Base-by-base conservation (phyloP, 768 basidiomycete species). In the Galerina marginata region DNA sequence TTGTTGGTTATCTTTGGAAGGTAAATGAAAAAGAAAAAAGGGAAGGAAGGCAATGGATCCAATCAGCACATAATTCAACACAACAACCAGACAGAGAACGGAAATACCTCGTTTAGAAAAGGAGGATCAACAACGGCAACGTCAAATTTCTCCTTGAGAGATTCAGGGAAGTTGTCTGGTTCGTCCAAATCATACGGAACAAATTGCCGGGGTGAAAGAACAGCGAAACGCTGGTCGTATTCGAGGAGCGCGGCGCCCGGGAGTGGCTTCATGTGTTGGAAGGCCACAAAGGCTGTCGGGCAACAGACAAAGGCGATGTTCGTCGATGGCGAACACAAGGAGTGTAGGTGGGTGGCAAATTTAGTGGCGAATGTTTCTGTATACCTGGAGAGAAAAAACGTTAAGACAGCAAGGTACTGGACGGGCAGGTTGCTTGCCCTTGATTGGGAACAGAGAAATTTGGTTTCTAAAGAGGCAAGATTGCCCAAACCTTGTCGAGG, bases 241-340 rank as follows among this genome's bases (percentile, higher is more conserved):
- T 82, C 81, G 14, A 83, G 71, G 23, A 83, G 69, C 7, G 65
- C 61, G 12, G 80, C 75, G 14, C 69, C 70, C 3, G 68, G 56
- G 7, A 75, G 72, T 7, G 67, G 73, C 29, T 75, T 72, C 15
- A 64, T 70, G 60, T 81, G 76, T 53, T 82, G 79, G 66, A 80
- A 81, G 2, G 79, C 80, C n/a, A 83, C 80, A 40, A 78, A 83
- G 2, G 70, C 77, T 2, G 81, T 83, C 16, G 81, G 81, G 62
- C 79, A 79, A 68, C 79, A 83, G 25, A 83, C 44, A 61, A 81
- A 83, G 4, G 76, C 80, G 25, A 83, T 69, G 20, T 69, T 73
- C 1, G 78, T 72, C 2, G 68, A 55, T 14, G 71, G 67, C 10
- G 66, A 68, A 62, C 75, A 78, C 0, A 81, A 62, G 2, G 66